Base-by-base conservation (phyloP, 805 yeast genomes). In the Saccharomycopsis fermentans region DNA sequence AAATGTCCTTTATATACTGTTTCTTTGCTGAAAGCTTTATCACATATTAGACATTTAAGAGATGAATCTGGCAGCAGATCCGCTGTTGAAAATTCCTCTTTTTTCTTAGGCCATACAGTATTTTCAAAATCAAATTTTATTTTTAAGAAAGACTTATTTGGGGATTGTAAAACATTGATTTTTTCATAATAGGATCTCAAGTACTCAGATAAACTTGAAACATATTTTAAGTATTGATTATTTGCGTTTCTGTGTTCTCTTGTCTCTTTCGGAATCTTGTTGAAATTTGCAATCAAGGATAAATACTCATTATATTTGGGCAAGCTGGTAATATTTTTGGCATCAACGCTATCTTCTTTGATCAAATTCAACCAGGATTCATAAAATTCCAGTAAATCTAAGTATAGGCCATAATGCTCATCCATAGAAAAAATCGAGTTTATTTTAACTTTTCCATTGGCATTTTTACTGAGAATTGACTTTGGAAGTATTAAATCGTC, bases 1-100 rank as follows among this genome's bases (percentile, higher is more conserved):
- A 89, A 69, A 74, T 92, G 97, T 2, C 80, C 83, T 3, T 77
- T 70, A 67, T 75, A 90, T 0, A 87, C 94, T 0, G 90, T 71
- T 29, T 72, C 72, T 56, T 85, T 84, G 14, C 86, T 72, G 67
- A 88, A 90, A 19, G 65, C 58, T 65, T 81, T 86, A 32, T 79
- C 75, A 67, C 97, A 92, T 0, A 78, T 76, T 4, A 69, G 62
- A 67, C 97, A 92, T 63, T 69, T 16, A 43, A 43, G 24, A 21
- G 50, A 21, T 19, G 50, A 21, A n/a, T 17, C 19, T 16, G 19
- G 9, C 3, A 29, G 11, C 6, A 9, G 12, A 24, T 12, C 24
- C 12, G n/a, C 16, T 39, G 55, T 48, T 6, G 17, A 9, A 26
- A 32, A 17, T 19, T 9, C 9, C 63, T 82, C 83, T 67, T 92